Evolutionary conservation across 192 early-diverging fungal genomes (phyloP), one percentile per base, ranked within the genome.

Genomic region (Dissophora ornata): DNA sequence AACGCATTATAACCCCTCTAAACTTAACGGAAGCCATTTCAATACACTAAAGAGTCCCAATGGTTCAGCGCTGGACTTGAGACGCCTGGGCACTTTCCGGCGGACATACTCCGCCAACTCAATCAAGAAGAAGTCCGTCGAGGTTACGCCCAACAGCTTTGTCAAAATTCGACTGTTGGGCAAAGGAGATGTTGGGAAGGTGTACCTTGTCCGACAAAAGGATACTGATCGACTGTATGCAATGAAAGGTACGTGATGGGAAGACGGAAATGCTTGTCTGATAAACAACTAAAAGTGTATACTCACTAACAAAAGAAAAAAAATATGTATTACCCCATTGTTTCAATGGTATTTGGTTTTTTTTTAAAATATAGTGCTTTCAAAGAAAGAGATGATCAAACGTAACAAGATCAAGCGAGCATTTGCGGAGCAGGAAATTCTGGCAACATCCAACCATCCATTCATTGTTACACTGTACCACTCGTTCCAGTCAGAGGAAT

Each of bases 371-470:
- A 32, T 24, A 88, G 87, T 88, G 28, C 54, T 85, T 55, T 93
- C 92, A 25, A 99, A 99, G 84, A 82, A 87, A 51, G 98, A 98
- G 79, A 99, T 99, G 97, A 91, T 99, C 58, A 96, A 94, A 62
- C 90, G 97, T 38, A 96, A 98, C 83, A 99, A 99, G 84, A 93
- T 99, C 75, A 97, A 98, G 70, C 89, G 97, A 25, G 97, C 97
- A 28, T 84, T 99, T 48, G 95, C 97, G 7, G 97, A 98, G 79
- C 97, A 99, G 46, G 87, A 88, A 70, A 88, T 88, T 51, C 57
- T 88, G 13, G 80, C 92, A 19, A 92, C 90, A 9, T 89, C 91
- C 52, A 96, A 95, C 80, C 94, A 96, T 67, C 94, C 94, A 3
- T 96, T 96, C 81, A 94, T 96, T 56, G 90, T 94, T 1, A 91